Percentiles rank a stretch among this genome's conserved stretches.
Conservation (phyloP, 345 rosid genomes). For the Lumnitzera racemosa region DNA sequence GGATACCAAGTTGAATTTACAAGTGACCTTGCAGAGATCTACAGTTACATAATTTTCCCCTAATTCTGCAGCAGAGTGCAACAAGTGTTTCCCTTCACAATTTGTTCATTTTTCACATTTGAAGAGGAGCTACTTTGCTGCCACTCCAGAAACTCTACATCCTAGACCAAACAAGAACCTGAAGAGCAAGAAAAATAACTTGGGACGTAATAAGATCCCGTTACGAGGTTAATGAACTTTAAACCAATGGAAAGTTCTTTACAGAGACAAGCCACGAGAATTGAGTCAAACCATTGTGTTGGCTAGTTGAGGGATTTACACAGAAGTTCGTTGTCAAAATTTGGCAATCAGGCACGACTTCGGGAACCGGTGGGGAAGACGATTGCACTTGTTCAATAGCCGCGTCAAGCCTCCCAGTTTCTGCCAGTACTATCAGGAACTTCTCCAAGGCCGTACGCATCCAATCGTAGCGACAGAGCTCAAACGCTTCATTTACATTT, state of each 20-base stretch:
- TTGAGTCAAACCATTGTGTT: slow-evolving; percentile 11
- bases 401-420: slow-evolving; percentile 7
- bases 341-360: slow-evolving; percentile 17
- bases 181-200: neutral
- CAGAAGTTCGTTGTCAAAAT: slow-evolving; percentile 20
- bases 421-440: slow-evolving; percentile 30
- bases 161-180: slow-evolving; percentile 8
- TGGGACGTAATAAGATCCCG: neutral
- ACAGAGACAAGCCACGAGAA: slow-evolving; percentile 25
- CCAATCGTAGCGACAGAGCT: slow-evolving; percentile 81
- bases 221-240: neutral
- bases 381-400: slow-evolving; percentile 24
- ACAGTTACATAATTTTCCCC: slow-evolving; percentile 5
- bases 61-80: slow-evolving; percentile 13
- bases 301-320: slow-evolving; percentile 14
- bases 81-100: slow-evolving; percentile 8
- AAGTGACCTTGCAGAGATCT: neutral
- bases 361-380: slow-evolving; percentile 12
- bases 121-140: slow-evolving; percentile 5
- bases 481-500: slow-evolving; percentile 43
- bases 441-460: slow-evolving; percentile 61
- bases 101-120: slow-evolving; percentile 2
- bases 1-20: neutral
- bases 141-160: slow-evolving; percentile 8
- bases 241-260: slow-evolving; percentile 23